Evolutionary conservation across 805 yeast genomes (phyloP).

Genomic region (Candida orba): DNA sequence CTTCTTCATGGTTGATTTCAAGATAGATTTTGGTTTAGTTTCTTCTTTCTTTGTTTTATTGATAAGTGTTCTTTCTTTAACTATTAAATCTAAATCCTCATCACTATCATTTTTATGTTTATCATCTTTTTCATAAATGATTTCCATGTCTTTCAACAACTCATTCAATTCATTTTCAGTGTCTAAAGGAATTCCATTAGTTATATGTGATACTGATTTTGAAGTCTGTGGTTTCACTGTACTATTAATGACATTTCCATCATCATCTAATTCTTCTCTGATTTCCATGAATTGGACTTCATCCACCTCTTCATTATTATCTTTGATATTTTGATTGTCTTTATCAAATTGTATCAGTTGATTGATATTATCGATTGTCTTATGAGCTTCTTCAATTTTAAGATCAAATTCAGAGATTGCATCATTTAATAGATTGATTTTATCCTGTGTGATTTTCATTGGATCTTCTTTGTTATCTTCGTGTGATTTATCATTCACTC

Average conservation of each 20-base stretch:
- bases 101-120: conserved; percentile 1
- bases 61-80: conserved; percentile 4
- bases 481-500: conserved; percentile 2
- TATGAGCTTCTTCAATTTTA: conserved; percentile 34
- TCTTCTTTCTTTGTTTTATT: neutral
- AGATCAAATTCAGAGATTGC: conserved; percentile 34
- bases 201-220: conserved; percentile 17
- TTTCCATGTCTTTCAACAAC: conserved; percentile 21
- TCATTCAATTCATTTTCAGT: conserved; percentile 26
- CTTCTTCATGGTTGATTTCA: neutral
- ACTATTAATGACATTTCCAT: conserved; percentile 58
- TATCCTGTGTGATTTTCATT: conserved; percentile 21
- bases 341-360: conserved; percentile 15
- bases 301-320: conserved; percentile 16
- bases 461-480: conserved; percentile 22
- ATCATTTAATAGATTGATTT: conserved; percentile 25
- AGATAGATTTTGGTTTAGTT: neutral
- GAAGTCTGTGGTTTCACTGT: conserved; percentile 33
- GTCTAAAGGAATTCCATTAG: conserved; percentile 5
- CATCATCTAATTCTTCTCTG: conserved; percentile 75
- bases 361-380: conserved; percentile 25
- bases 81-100: conserved; percentile 1
- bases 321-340: neutral
- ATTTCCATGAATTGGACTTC: conserved; percentile 73
- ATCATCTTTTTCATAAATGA: conserved; percentile 5